Conservation (phyloP, 768 basidiomycete species). For the Auriscalpium microsporum region DNA sequence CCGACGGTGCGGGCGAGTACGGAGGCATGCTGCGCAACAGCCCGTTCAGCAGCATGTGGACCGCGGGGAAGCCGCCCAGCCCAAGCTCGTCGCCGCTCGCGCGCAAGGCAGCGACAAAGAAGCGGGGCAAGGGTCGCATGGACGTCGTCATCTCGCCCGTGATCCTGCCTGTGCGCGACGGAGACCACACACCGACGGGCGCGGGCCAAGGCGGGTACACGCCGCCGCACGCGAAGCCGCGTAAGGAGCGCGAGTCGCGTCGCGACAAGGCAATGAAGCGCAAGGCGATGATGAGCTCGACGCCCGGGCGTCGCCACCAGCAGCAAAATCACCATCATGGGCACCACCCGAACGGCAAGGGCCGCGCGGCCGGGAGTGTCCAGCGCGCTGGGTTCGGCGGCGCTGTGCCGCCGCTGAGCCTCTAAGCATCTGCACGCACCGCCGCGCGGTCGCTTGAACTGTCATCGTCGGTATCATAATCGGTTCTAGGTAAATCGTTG, state of each 20-base stretch:
- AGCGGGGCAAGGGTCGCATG: constrained; percentile 22
- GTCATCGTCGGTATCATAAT: no score
- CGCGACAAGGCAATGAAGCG: constrained; percentile 56
- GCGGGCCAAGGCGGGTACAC: constrained; percentile 21
- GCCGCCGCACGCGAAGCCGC: constrained; percentile 39
- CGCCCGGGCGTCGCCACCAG: constrained; percentile 26
- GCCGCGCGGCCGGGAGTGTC: constrained; percentile 43
- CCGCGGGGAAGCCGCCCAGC: constrained; percentile 12
- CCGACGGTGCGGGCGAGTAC: constrained; percentile 9
- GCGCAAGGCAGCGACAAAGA: constrained; percentile 23
- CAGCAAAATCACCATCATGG: constrained; percentile 47
- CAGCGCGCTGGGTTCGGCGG: constrained; percentile 35
- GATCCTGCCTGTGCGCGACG: constrained; percentile 43
- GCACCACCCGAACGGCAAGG: constrained; percentile 59
- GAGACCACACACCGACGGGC: constrained; percentile 47
- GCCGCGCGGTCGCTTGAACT: no score
- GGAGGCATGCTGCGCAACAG: constrained; percentile 10
- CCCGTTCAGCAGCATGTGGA: constrained; percentile 16
- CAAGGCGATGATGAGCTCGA: constrained; percentile 38
- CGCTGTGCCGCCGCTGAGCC: constrained; percentile 15
- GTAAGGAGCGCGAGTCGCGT: constrained; percentile 47
- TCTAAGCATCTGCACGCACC: constrained; percentile 1
- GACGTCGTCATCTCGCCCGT: constrained; percentile 40
- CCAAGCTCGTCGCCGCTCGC: constrained; percentile 14
- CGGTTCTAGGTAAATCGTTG: neutral